Percentiles rank a stretch among this genome's conserved stretches.
Evolutionary conservation across 1,284 basidiomycete genomes (phyloP).

Genomic region (Rhodotorula mucilaginosa): DNA sequence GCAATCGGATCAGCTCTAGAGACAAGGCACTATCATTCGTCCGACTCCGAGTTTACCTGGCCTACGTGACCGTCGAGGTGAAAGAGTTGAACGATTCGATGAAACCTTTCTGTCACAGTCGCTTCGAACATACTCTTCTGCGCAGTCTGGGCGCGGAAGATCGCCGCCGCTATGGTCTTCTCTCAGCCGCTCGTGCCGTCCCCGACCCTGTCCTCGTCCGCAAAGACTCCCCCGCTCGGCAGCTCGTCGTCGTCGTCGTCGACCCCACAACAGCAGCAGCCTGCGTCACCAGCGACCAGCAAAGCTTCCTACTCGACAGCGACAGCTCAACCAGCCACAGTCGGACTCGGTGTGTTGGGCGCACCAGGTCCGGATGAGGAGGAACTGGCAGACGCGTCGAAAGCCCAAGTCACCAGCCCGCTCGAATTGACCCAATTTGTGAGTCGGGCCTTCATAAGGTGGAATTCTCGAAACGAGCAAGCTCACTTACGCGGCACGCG

Average conservation of each 20-base stretch:
- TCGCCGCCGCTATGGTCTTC: conserved; percentile 5
- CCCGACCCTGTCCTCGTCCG: conserved; percentile 6
- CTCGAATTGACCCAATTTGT: conserved; percentile 39
- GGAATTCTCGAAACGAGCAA: background rate
- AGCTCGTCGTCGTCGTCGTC: background rate
- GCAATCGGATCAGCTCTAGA: too few relatives aligned
- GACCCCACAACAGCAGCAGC: background rate
- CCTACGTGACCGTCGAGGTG: too few relatives aligned
- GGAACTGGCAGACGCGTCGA: background rate
- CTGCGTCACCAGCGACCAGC: background rate
- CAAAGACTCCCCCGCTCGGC: background rate
- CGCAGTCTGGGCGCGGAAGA: too few relatives aligned
- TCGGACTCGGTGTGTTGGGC: conserved; percentile 18
- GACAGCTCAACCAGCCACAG: background rate
- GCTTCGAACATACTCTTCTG: too few relatives aligned
- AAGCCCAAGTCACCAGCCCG: conserved; percentile 29
- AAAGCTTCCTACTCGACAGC: background rate
- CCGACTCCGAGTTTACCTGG: too few relatives aligned
- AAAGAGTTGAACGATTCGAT: too few relatives aligned
- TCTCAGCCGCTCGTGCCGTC: conserved; percentile 16
- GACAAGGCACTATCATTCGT: too few relatives aligned
- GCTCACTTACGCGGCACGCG: background rate
- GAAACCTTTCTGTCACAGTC: too few relatives aligned
- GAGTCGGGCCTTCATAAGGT: background rate
- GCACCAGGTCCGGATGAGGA: conserved; percentile 1